Base-by-base conservation (phyloP, 495 filamentous ascomycete genomes). In the Diplogelasinospora grovesii region DNA sequence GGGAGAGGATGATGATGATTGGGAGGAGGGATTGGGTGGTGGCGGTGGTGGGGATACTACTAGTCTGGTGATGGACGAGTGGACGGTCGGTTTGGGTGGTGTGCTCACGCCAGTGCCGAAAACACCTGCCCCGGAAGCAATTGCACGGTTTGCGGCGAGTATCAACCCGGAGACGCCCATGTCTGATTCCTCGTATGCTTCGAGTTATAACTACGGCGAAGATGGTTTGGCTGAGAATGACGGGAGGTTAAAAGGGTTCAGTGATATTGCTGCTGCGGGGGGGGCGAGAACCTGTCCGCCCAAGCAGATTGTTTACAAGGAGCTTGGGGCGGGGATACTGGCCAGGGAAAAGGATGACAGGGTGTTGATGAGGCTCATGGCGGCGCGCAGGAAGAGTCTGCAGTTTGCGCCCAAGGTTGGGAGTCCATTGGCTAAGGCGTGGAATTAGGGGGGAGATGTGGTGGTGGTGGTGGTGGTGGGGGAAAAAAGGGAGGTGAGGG, bases 351-450 rank as follows among this genome's bases (percentile, higher is more conserved):
- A 69, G 59, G 66, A 75, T 45, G 63, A 69, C 43, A 49, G 54
- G 18, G 61, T 89, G 10, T 67, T 81, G 44, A 69, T 78, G 61
- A 73, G 81, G 32, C 60, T 94, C 41, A 75, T 86, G 66, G 75
- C 80, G 25, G 86, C 85, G 0, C 66, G 85, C 35, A 70, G 88
- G 28, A 89, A 89, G 74, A 94, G 83, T 53, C 57, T 87, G 63
- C 85, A 88, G 49, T 89, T 79, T 64, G 82, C 84, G 29, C 87
- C 86, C 4, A 79, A 81, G 55, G 64, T 89, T 33, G 80, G 75
- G 8, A 95, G 88, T 59, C 87, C 85, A 2, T 64, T 95, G 43
- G 70, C 75, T 11, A 73, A 64, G 53, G 57, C 64, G 11, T 71
- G 67, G 67, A 59, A 49, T 18, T 61, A 38, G 43, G 19, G 18